Base-by-base conservation (phyloP, 1,284 basidiomycete genomes). In the Tetrapyrgos nigripes region DNA sequence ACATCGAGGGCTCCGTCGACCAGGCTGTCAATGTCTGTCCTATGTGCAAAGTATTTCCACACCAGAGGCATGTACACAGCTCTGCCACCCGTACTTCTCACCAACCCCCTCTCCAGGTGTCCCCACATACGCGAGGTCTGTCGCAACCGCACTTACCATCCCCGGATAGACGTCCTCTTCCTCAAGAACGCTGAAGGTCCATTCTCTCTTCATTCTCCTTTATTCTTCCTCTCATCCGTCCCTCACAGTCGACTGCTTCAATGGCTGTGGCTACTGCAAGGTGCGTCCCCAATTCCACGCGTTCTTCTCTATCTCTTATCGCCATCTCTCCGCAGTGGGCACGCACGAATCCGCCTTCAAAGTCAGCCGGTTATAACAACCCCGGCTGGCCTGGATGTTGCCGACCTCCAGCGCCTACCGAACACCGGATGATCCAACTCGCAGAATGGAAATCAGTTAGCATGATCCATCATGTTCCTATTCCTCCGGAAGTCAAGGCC, bases 181-280 rank as follows among this genome's bases (percentile, higher is more conserved):
- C 79, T 92, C 67, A 91, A 85, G 79, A 93, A 93, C 68, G 90
- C 91, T 31, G 91, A 93, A 83, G 91, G 90, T 92, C 66, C 44
- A 63, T 60, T 67, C 50, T 55, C 57, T 47, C 57, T 64, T 55
- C 57, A 56, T 59, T 44, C 50, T 57, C 65, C 54, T 51, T 54
- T 53, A 50, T 23, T 33, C 50, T 43, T 31, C 27, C 11, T 19
- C 33, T 61, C 61, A 46, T 59, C 50, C 50, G 47, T 31, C 28
- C 23, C 61, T 55, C 72, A n/a, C n/a, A 92, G 90, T 92, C 62
- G 85, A 87, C 70, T 84, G 83, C 33, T 93, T 93, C 78, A 92
- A 89, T 66, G 91, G 91, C 43, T 93, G 91, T 72, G 91, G 91
- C 19, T 93, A 84, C 73, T 93, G 91, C 87, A 93, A 92, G 85